Percentiles rank a stretch among this genome's conserved stretches.
These are phyloP conservation scores for Pseudogymnoascus sp. DNA, from an alignment of 2,329 filamentous ascomycete genomes.

Conservation along the genomic window DNA sequence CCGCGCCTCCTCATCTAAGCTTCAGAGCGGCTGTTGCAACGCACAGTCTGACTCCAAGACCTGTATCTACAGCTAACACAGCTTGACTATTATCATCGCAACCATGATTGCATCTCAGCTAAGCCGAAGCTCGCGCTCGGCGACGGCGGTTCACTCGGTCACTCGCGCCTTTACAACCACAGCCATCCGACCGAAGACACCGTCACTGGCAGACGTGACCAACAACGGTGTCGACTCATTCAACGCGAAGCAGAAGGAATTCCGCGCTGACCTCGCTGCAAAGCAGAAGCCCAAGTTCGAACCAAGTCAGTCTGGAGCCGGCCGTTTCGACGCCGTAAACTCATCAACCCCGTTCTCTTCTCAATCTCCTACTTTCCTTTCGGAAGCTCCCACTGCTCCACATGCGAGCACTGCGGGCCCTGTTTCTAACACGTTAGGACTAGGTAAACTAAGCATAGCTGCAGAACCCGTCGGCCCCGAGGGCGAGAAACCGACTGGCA, in stretches of 20 bases:
- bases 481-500: slow-evolving; percentile 59
- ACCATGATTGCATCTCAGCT: slow-evolving; percentile 26
- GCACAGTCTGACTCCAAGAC: background rate
- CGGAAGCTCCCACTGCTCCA: slow-evolving; percentile 35
- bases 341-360: slow-evolving; percentile 35
- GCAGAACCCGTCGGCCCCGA: slow-evolving; percentile 53
- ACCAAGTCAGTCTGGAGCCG: slow-evolving; percentile 63
- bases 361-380: slow-evolving; percentile 29
- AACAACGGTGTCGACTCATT: slow-evolving; percentile 67
- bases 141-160: background rate
- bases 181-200: slow-evolving; percentile 42
- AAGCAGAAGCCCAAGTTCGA: slow-evolving; percentile 71
- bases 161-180: slow-evolving; percentile 48
- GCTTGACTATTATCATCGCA: slow-evolving; percentile 10
- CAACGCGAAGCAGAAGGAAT: slow-evolving; percentile 75
- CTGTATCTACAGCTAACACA: slow-evolving; percentile 16
- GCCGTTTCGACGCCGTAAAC: slow-evolving; percentile 38
- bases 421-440: slow-evolving; percentile 34
- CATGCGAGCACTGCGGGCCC: slow-evolving; percentile 38
- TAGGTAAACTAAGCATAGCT: slow-evolving; percentile 55
- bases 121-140: slow-evolving; percentile 19
- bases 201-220: slow-evolving; percentile 81
- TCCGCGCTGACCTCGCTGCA: slow-evolving; percentile 73
- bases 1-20: background rate
- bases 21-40: slow-evolving; percentile 1